These are phyloP conservation scores for Leccinum pellstonianum DNA, from an alignment of 768 basidiomycete genomes.

Conservation along the genomic window DNA sequence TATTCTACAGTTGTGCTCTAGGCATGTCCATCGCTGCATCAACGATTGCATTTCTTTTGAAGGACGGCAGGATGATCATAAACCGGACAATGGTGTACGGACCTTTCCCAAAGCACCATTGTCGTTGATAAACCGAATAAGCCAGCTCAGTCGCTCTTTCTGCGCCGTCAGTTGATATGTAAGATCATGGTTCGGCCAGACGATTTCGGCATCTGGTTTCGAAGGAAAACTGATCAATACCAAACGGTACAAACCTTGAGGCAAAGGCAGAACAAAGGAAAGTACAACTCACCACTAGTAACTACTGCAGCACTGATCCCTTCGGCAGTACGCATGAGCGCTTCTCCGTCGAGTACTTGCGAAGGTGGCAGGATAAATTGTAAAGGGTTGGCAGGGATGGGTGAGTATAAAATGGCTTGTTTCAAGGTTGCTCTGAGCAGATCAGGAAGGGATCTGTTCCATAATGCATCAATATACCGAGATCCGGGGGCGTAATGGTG, in stretches of 20 bases:
- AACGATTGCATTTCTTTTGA: neutral
- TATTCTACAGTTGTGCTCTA: neutral
- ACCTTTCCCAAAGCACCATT: constrained; percentile 81
- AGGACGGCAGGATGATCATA: neutral
- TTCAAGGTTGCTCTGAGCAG: constrained; percentile 79
- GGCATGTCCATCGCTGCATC: neutral
- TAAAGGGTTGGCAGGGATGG: constrained; percentile 73
- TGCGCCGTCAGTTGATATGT: constrained; percentile 73
- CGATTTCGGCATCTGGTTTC: constrained; percentile 57
- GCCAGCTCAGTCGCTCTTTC: constrained; percentile 73
- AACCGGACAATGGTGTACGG: constrained; percentile 6
- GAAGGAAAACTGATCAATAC: neutral
- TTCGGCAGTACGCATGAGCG: constrained; percentile 76
- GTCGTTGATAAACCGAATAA: constrained; percentile 88
- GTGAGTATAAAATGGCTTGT: constrained; percentile 78
- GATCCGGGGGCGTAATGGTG: neutral
- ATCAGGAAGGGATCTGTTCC: constrained; percentile 61
- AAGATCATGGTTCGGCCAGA: constrained; percentile 76
- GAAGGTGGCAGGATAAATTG: constrained; percentile 75
- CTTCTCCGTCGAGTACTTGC: constrained; percentile 67
- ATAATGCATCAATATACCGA: constrained; percentile 2
- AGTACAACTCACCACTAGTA: constrained; percentile 55
- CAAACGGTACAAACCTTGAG: neutral
- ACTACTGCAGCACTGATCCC: constrained; percentile 71
- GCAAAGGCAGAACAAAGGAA: neutral